Percentiles rank a stretch among this genome's conserved stretches.
Conservation (phyloP, 2,329 filamentous ascomycete species). For the Atkinsonella hypoxylon region DNA sequence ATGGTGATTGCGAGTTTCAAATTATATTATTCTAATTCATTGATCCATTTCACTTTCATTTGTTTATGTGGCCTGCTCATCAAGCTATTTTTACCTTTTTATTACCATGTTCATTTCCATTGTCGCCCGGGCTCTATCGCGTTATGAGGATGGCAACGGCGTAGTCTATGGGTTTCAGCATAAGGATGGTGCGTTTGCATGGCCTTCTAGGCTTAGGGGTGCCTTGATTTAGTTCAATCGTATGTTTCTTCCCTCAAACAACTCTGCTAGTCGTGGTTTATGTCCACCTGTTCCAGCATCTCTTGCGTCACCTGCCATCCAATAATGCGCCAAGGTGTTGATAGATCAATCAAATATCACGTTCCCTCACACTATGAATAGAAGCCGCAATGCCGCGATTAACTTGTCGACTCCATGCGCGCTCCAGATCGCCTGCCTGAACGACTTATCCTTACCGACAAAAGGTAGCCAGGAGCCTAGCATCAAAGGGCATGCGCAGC, state of each 20-base stretch:
- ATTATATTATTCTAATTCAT: background rate
- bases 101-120: background rate
- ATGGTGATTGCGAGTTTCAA: too few species aligned
- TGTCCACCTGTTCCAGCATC: background rate
- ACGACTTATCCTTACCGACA: too few species aligned
- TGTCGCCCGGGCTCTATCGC: background rate
- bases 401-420: too few species aligned
- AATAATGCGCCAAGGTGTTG: too few species aligned
- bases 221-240: background rate
- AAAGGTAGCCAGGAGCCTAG: too few species aligned
- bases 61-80: background rate
- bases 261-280: background rate
- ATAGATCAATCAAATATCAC: too few species aligned
- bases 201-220: background rate
- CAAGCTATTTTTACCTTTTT: background rate
- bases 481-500: too few species aligned
- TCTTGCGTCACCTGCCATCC: background rate
- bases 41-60: background rate
- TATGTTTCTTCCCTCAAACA: background rate
- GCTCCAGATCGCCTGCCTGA: too few species aligned
- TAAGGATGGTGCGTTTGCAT: constrained; percentile 3
- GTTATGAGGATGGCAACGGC: background rate
- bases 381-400: too few species aligned
- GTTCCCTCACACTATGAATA: too few species aligned
- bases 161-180: background rate